Conservation (phyloP, 495 filamentous ascomycete genomes). For the Neurospora pannonica region DNA sequence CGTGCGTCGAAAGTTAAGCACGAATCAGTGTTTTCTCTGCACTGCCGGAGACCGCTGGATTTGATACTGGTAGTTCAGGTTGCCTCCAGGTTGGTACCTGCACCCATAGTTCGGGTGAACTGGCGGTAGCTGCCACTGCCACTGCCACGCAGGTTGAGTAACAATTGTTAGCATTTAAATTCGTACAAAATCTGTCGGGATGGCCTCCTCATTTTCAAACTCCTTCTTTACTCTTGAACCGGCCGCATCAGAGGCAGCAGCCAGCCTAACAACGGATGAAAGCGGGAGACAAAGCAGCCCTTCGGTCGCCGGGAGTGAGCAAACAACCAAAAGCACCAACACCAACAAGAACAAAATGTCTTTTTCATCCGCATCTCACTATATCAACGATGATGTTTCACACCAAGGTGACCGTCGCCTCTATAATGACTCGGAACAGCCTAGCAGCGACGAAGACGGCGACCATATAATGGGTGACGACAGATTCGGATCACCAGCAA, state of each 20-base stretch:
- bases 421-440: background rate
- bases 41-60: background rate
- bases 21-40: background rate
- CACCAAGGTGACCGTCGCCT: background rate
- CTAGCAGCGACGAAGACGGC: conserved; percentile 1
- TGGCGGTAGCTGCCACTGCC: background rate
- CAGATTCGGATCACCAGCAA: background rate
- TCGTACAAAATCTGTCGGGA: background rate
- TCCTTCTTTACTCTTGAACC: conserved; percentile 16
- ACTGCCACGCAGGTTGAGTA: background rate
- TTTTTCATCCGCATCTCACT: background rate
- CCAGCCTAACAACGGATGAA: background rate
- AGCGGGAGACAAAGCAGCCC: background rate
- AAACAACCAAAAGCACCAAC: background rate
- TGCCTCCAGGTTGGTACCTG: background rate
- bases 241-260: background rate
- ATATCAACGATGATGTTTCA: background rate
- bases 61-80: background rate
- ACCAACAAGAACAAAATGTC: background rate
- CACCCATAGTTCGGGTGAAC: background rate
- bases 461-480: conserved; percentile 4
- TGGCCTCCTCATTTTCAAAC: conserved; percentile 21
- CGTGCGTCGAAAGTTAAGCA: background rate
- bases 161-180: background rate
- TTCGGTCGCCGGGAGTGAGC: background rate